Evolutionary conservation across 164 flowering plant species (phyloP), one percentile per base, ranked within the genome.

Genomic region (Umbilicus rupestris): DNA sequence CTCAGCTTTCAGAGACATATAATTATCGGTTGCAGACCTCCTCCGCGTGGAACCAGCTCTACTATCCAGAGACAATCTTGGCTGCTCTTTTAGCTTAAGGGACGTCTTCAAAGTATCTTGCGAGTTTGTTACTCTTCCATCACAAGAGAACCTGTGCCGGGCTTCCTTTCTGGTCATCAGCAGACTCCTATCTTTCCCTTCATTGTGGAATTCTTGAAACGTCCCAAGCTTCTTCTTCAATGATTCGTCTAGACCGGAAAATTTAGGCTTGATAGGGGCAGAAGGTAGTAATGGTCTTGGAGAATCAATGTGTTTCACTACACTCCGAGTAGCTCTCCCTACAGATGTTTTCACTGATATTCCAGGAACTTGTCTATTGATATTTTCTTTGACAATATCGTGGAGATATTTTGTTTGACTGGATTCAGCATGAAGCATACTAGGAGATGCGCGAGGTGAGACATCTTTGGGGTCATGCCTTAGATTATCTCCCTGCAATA

Each of bases 11-110:
- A 22, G 22, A 26, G 16, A 39, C 6, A 17, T 67, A 35, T 62
- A 24, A 66, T 66, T 71, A 28, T 30, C 72, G 28, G 59, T 75
- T 55, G 31, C 39, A 16, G 73, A 72, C 66, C 69, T 30, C 62
- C 71, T 75, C 6, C 60, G 31, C 5, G 67, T 19, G 65, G 80
- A 71, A 46, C 73, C 22, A 17, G 69, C 69, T 66, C 72, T 81
- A 63, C 92, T 82, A 70, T 84, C 92, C 76, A 87, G 59, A 9
- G 92, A 87, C 17, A 85, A 67, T 72, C 92, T 78, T 16, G 89
- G 88, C 14, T 76, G 73, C 69, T 86, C 91, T 70, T 79, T 83
- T 57, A 78, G 63, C 71, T 76, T 83, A 33, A 71, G 68, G 59
- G 71, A 29, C 17, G 80, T 69, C 66, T 75, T 79, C 24, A 44